Evolutionary conservation across 2,329 filamentous ascomycete species (phyloP).

Genomic region (Lasiodiplodia sp.): DNA sequence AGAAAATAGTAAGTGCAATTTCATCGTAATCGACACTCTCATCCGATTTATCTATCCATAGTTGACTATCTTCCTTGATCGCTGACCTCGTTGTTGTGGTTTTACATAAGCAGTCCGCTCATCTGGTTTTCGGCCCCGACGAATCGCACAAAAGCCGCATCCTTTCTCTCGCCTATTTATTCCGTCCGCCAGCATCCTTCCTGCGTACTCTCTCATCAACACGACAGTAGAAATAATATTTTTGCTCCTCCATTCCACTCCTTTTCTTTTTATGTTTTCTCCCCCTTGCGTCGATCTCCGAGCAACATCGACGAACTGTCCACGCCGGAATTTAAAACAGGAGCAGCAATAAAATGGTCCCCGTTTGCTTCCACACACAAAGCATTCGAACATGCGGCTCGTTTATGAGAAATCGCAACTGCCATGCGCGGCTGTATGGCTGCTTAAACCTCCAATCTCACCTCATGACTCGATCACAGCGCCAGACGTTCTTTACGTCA

Average conservation of each 20-base stretch:
- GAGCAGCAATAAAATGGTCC: background rate
- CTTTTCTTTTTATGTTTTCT: too few relatives aligned
- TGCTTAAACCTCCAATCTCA: too few relatives aligned
- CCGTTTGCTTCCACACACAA: background rate
- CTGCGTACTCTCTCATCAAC: background rate
- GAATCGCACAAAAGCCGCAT: constrained; percentile 17
- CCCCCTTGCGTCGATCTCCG: too few relatives aligned
- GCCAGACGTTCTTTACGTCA: background rate
- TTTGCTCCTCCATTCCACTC: background rate
- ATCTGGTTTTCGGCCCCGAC: background rate
- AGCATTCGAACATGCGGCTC: background rate
- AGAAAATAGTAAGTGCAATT: too few relatives aligned
- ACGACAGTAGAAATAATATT: background rate
- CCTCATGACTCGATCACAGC: background rate
- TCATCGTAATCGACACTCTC: too few relatives aligned
- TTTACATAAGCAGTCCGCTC: background rate
- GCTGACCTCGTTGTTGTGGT: too few relatives aligned
- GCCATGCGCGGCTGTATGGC: background rate
- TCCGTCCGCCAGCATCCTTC: too few relatives aligned
- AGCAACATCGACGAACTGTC: background rate
- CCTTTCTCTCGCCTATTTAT: constrained; percentile 1
- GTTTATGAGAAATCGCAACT: background rate
- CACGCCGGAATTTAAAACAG: background rate
- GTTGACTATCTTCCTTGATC: background rate
- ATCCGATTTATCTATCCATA: background rate